These are phyloP conservation scores for Citrus reticulata DNA, from an alignment of 345 rosid species.

Conservation along the genomic window DNA sequence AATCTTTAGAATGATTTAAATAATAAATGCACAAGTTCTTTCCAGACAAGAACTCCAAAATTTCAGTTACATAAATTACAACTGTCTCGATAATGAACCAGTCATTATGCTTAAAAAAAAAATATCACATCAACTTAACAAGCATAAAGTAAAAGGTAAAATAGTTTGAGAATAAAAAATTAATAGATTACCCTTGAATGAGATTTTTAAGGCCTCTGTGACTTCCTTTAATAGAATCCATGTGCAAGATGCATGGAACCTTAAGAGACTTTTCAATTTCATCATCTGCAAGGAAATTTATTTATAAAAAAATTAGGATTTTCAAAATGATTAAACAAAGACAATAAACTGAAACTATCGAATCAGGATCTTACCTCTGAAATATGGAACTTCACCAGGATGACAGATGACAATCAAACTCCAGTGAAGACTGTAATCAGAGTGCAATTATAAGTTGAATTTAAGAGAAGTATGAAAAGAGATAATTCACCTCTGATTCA, in stretches of 20 bases:
- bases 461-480: conserved; percentile 4
- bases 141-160: neutral
- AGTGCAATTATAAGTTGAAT: conserved; percentile 22
- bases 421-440: conserved; percentile 84
- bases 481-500: neutral
- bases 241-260: conserved; percentile 84
- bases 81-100: neutral
- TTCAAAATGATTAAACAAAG: conserved; percentile 11
- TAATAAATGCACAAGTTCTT: neutral
- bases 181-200: conserved; percentile 60
- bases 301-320: neutral
- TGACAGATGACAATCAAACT: conserved; percentile 92
- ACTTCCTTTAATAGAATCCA: conserved; percentile 96
- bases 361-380: conserved; percentile 44
- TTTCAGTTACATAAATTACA: neutral
- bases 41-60: neutral
- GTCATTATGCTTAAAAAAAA: neutral
- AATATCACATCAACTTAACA: neutral
- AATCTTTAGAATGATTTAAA: neutral
- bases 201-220: conserved; percentile 84
- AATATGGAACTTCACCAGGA: conserved; percentile 67
- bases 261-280: conserved; percentile 37
- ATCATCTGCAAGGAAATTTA: conserved; percentile 35
- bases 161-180: neutral
- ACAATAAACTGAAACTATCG: neutral